Base-by-base conservation (phyloP, 2,329 filamentous ascomycete genomes). In the Tetracladium maxilliforme region DNA sequence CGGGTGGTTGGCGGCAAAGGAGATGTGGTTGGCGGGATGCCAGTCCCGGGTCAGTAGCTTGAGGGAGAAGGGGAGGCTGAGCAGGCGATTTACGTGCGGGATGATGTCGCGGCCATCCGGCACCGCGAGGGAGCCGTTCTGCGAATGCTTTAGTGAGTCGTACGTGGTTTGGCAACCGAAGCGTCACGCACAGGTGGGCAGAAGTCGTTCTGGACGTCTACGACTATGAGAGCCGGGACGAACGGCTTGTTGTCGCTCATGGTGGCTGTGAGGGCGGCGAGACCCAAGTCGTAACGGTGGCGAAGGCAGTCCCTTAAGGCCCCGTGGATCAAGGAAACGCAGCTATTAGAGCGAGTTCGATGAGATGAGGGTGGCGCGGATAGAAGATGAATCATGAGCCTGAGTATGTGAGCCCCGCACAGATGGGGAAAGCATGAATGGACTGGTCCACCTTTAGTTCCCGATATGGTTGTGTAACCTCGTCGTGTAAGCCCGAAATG, bases 201-300 rank as follows among this genome's bases (percentile, higher is more conserved):
- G 49, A 94, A 95, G 56, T 95, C 87, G 49, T 94, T 78, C 52
- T 95, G 90, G 43, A 92, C 64, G 50, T 94, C 86, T 26, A 93
- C 76, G 8, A 93, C 64, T 23, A 93, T 50, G 19, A 77, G 49
- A n/a, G 70, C 70, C 22, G 70, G 61, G 20, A 45, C 51, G 40
- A 58, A 61, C 13, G 23, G 29, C 5, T 25, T 18, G 13, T 26
- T 17, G 7, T 19, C 11, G 8, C 32, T 28, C 36, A 38, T 40
- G 19, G 16, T 27, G 14, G 25, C 16, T 22, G 22, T 11, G 16
- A 14, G 18, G 7, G 18, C 9, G 9, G n/a, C 9, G 18, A 9
- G 9, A 9, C 9, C 18, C 18, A n/a, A 19, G 18, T 19, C 18
- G 18, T 19, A 19, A 19, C n/a, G n/a, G n/a, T n/a, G n/a, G n/a